Evolutionary conservation across 2,329 filamentous ascomycete species (phyloP).

Genomic region (Colletotrichum cordylinicola): DNA sequence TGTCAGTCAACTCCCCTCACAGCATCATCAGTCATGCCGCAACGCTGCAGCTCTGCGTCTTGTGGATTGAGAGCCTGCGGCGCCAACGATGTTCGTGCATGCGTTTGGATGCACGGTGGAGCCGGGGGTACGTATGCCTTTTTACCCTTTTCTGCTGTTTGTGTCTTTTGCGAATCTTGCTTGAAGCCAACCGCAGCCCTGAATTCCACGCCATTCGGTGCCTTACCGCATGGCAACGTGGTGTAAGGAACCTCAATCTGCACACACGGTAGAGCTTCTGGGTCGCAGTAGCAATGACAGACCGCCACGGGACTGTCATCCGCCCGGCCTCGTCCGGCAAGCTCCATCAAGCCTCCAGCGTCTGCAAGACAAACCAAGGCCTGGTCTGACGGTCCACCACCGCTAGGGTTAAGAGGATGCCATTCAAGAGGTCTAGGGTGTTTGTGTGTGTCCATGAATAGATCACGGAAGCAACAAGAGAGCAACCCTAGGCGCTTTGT

Average conservation of each 20-base stretch:
- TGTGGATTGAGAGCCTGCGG: slow-evolving; percentile 10
- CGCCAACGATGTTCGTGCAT: slow-evolving; percentile 16
- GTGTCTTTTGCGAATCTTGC: slow-evolving; percentile 7
- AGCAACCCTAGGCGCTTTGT: neutral
- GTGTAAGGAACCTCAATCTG: neutral
- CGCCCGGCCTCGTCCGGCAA: slow-evolving; percentile 13
- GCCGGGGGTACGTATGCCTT: slow-evolving; percentile 22
- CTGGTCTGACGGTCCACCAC: neutral
- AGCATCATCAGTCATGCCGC: neutral
- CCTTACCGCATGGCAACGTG: slow-evolving; percentile 4
- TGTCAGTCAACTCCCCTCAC: neutral
- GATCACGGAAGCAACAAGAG: neutral
- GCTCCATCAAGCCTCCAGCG: slow-evolving; percentile 4
- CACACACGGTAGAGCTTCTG: neutral
- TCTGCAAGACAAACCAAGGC: neutral
- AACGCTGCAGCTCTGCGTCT: neutral
- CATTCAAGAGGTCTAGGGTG: neutral
- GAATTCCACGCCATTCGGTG: neutral
- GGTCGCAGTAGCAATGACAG: neutral
- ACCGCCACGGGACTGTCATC: slow-evolving; percentile 9
- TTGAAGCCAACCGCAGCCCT: slow-evolving; percentile 11
- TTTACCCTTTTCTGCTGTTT: slow-evolving; percentile 20
- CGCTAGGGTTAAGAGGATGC: neutral
- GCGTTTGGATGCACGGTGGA: slow-evolving; percentile 13
- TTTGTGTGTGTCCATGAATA: neutral